Percentiles rank a stretch among this genome's conserved stretches.
These are phyloP conservation scores for Phytopythium sindhum DNA, from an alignment of 352 stramenopile species.

Conservation along the genomic window DNA sequence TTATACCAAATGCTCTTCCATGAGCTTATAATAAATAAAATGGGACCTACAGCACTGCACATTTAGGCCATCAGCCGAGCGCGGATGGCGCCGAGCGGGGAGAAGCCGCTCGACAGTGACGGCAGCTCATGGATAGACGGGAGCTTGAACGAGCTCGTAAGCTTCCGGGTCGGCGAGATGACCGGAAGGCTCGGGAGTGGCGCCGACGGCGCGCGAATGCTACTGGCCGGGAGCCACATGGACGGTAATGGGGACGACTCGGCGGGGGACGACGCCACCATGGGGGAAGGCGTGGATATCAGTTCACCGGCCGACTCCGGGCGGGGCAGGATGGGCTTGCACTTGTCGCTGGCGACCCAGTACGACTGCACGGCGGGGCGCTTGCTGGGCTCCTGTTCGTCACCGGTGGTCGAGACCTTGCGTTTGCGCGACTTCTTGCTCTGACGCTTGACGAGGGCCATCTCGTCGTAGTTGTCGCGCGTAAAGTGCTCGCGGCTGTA, in stretches of 20 bases:
- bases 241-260: constrained; percentile 6
- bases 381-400: constrained; percentile 37
- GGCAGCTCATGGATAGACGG: constrained; percentile 50
- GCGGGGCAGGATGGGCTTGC: constrained; percentile 64
- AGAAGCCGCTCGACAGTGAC: constrained; percentile 26
- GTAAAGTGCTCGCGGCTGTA: constrained; percentile 83
- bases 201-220: constrained; percentile 14
- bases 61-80: constrained; percentile 41
- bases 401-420: constrained; percentile 19
- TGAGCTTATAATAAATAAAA: constrained; percentile 31
- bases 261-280: neutral
- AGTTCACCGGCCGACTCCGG: constrained; percentile 13
- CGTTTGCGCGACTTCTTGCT: constrained; percentile 84
- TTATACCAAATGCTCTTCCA: neutral
- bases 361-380: constrained; percentile 17
- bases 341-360: constrained; percentile 40
- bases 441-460: constrained; percentile 84
- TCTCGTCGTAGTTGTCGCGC: constrained; percentile 81
- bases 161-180: constrained; percentile 41
- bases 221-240: constrained; percentile 9
- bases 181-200: constrained; percentile 24
- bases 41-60: constrained; percentile 7
- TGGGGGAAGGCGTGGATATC: constrained; percentile 6
- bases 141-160: constrained; percentile 42
- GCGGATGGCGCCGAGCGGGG: constrained; percentile 24